Evolutionary conservation across 2,329 filamentous ascomycete species (phyloP), one percentile per base, ranked within the genome.

Genomic region (Volutella citrinella): DNA sequence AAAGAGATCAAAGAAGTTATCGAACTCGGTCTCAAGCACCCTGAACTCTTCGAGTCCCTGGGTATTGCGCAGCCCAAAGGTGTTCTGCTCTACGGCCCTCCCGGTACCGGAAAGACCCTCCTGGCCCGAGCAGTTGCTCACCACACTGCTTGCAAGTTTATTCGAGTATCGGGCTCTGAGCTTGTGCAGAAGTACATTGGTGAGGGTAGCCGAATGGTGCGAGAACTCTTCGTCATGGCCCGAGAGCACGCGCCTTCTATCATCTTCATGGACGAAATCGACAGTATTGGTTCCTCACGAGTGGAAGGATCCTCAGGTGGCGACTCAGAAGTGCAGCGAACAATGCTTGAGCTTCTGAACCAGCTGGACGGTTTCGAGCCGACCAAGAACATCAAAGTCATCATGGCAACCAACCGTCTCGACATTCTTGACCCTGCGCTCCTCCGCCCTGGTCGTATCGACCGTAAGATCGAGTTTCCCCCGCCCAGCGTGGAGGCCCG

Each of bases 1-100:
- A 97, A 98, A 72, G 93, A 98, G 64, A 98, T 98, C 75, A 98
- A 98, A 70, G 93, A 98, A 69, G 93, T 98, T 55, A 97, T 98
- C 63, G 93, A 98, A 72, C 83, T 98, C 27, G 93, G 93, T 48
- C 80, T 98, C 45, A 96, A 97, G 73, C 93, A 98, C 64, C 93
- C 93, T 6, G 93, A 98, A 68, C 81, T 98, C 21, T 98, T 98
- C 68, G 93, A 98, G 68, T 95, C 89, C n/a, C 81, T 98, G 38
- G 93, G 93, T 55, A 98, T 98, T 54, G 93, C 91, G 49, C 93
- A 98, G 59, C 93, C 93, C 27, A 98, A 98, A 70, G 93, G 93
- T 59, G 93, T 98, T 13, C 72, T 98, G 40, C 80, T 98, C 28
- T 98, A 98, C 63, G 93, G 93, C 0, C 93, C 93, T 5, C 93